phyloP scores from a whole-genome alignment of 2,329 filamentous ascomycete genomes.

The Fusarium clavum region DNA sequence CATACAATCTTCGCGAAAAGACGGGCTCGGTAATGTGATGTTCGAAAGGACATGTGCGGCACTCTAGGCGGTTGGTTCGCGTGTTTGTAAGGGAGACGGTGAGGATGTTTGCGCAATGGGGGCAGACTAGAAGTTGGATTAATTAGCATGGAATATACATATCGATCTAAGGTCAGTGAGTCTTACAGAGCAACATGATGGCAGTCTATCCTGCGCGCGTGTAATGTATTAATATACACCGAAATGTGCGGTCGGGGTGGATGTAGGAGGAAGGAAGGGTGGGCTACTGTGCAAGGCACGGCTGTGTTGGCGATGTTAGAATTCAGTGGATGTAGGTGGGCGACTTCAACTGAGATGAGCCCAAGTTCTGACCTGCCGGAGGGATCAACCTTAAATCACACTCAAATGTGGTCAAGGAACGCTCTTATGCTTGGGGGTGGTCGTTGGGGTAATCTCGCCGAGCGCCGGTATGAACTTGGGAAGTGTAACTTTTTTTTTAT shows the following conservation, averaged over 20 bases:
- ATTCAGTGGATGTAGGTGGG: neutral
- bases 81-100: constrained; percentile 72
- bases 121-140: constrained; percentile 71
- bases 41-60: constrained; percentile 94
- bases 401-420: neutral
- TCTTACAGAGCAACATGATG: constrained; percentile 75
- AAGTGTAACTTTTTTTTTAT: constrained; percentile 17
- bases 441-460: neutral
- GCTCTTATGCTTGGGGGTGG: neutral
- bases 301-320: neutral
- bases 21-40: constrained; percentile 82
- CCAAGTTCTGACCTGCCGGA: neutral
- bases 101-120: constrained; percentile 85
- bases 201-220: constrained; percentile 11
- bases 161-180: neutral
- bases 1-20: constrained; percentile 85
- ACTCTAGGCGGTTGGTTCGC: constrained; percentile 86
- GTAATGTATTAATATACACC: neutral
- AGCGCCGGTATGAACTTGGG: constrained; percentile 1
- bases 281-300: neutral
- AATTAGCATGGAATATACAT: constrained; percentile 24
- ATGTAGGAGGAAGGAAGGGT: neutral
- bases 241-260: neutral
- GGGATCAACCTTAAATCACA: neutral
- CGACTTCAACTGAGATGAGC: neutral